phyloP scores from a whole-genome alignment of 306 rosid species.

The Ochetophila trinervis region DNA sequence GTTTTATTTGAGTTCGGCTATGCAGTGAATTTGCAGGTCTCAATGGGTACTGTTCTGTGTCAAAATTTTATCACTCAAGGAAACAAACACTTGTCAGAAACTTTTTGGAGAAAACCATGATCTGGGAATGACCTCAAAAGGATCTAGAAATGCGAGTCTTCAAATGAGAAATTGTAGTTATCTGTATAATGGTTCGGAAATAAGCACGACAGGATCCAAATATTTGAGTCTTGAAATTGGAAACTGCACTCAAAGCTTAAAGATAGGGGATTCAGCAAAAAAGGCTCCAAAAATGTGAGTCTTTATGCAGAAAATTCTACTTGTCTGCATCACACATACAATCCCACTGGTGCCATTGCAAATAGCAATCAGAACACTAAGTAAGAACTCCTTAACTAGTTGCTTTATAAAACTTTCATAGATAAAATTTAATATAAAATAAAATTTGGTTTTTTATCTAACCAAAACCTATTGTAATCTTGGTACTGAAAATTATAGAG shows the following conservation, averaged over 20 bases:
- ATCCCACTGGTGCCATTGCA: background rate
- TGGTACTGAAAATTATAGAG: slow-evolving; percentile 18
- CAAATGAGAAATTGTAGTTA: background rate
- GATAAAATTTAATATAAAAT: background rate
- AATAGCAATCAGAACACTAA: background rate
- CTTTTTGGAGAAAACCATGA: slow-evolving; percentile 33
- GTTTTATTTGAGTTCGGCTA: background rate
- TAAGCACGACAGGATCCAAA: too few relatives aligned
- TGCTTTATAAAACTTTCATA: background rate
- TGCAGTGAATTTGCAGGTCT: slow-evolving; percentile 58
- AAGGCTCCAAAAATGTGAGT: background rate
- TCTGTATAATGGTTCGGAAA: too few relatives aligned
- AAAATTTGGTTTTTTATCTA: background rate
- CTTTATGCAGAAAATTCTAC: background rate
- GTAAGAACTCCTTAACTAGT: slow-evolving; percentile 9
- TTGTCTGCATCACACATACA: background rate
- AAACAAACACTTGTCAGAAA: slow-evolving; percentile 29
- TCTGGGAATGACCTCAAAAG: background rate
- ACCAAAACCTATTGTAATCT: background rate
- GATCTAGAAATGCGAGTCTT: background rate
- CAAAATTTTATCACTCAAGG: slow-evolving; percentile 51
- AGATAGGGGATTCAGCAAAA: background rate
- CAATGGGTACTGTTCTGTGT: slow-evolving; percentile 17
- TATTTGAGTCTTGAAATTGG: too few relatives aligned
- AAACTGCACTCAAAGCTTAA: too few relatives aligned